phyloP scores from a whole-genome alignment of 371 early-diverging fungal genomes.

The Mucor plumbeus region DNA sequence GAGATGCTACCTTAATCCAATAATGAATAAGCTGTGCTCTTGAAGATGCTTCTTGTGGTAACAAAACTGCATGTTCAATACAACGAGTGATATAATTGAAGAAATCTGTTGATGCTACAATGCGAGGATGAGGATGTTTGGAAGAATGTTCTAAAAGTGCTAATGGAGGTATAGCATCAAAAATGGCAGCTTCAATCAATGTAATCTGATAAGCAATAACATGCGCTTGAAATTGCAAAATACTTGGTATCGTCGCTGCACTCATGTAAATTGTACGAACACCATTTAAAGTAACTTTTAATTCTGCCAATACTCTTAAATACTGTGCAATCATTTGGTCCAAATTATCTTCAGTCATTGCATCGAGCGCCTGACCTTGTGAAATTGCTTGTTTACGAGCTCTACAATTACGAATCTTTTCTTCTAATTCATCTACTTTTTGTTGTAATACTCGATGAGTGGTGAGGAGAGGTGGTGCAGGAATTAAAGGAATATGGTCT shows the following conservation, averaged over 20 bases:
- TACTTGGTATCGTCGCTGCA: slow-evolving; percentile 63
- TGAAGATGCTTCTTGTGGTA: slow-evolving; percentile 62
- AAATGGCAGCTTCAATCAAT: slow-evolving; percentile 73
- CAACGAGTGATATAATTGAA: slow-evolving; percentile 83
- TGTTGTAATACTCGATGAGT: slow-evolving; percentile 54
- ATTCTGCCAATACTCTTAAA: slow-evolving; percentile 47
- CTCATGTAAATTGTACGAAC: slow-evolving; percentile 63
- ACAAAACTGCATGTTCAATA: slow-evolving; percentile 75
- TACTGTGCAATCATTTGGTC: slow-evolving; percentile 55
- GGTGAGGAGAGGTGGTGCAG: slow-evolving; percentile 59
- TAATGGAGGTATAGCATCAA: slow-evolving; percentile 67
- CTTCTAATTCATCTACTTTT: slow-evolving; percentile 46
- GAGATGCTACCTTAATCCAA: slow-evolving; percentile 80
- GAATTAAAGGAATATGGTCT: slow-evolving; percentile 58
- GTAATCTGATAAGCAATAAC: slow-evolving; percentile 78
- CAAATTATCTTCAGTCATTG: slow-evolving; percentile 41
- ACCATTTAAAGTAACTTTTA: slow-evolving; percentile 57
- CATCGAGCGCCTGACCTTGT: slow-evolving; percentile 6
- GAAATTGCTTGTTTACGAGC: slow-evolving; percentile 31
- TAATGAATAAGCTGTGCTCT: slow-evolving; percentile 71
- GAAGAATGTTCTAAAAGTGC: slow-evolving; percentile 74
- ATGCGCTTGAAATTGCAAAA: slow-evolving; percentile 70
- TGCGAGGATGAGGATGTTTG: slow-evolving; percentile 67
- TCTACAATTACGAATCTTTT: slow-evolving; percentile 34
- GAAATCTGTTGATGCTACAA: slow-evolving; percentile 79